Evolutionary conservation across 345 rosid species (phyloP), one percentile per base, ranked within the genome.

Genomic region (Toxicodendron radicans): DNA sequence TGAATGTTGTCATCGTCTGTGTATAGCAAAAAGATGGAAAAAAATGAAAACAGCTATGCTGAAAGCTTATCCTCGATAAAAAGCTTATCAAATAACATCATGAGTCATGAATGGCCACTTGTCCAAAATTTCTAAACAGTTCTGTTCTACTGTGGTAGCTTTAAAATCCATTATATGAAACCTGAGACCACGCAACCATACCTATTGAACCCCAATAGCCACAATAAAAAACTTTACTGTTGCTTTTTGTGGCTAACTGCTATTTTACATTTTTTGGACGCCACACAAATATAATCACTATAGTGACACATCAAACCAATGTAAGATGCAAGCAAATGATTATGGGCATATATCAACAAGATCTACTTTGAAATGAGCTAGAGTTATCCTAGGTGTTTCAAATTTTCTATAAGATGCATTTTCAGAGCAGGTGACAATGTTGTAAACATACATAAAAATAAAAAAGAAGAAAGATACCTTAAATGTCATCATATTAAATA

Each of bases 1-100:
- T 91, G 90, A 91, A 85, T 23, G 89, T 91, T 38, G 90, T 86
- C 90, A 90, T 87, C 5, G 84, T 90, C 98, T 93, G 78, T 27
- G 10, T 27, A 66, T 4, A 17, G 53, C 18, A 18, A 56, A n/a
- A 5, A 41, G 13, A 57, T 4, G 23, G 7, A 51, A 49, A 18
- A 21, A 64, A 17, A 27, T 18, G n/a, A 8, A 7, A n/a, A 54
- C 52, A 13, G 53, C 35, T 27, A 27, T 27, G 43, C 58, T 27
- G 23, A 58, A 30, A 73, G 63, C 48, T 43, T 32, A 20, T 53
- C 58, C 65, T 41, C 58, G 52, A 52, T 10, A 48, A 72, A 61
- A 33, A 4, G 18, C 30, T 6, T 57, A 54, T 45, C n/a, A 54
- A 46, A 48, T 5, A 38, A 38, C 43, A 73, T 8, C 43, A 38